Evolutionary conservation across 2,329 filamentous ascomycete genomes (phyloP).

Genomic region (Grosmannia clavigera): DNA sequence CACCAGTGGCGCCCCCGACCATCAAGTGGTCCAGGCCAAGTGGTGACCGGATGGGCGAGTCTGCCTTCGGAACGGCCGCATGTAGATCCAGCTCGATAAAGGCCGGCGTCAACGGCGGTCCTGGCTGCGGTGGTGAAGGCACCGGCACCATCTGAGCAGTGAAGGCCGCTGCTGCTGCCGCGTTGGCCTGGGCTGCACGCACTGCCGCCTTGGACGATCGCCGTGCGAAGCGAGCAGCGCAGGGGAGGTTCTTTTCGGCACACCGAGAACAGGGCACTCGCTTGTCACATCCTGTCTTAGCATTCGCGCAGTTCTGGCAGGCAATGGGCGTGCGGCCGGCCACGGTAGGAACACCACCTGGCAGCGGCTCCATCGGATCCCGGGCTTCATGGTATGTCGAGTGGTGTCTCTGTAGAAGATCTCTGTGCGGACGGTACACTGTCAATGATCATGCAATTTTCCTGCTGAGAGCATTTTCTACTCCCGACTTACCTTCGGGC

Average conservation of each 20-base stretch:
- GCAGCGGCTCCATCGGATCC: conserved; percentile 31
- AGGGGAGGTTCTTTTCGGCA: conserved; percentile 33
- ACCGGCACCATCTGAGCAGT: conserved; percentile 12
- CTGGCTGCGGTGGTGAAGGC: conserved; percentile 13
- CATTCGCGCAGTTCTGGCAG: conserved; percentile 35
- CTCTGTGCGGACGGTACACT: conserved; percentile 20
- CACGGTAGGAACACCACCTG: conserved; percentile 29
- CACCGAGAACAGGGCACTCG: conserved; percentile 35
- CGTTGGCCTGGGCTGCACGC: conserved; percentile 28
- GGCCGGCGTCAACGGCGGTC: conserved; percentile 19
- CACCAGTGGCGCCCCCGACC: background rate
- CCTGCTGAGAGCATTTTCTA: background rate
- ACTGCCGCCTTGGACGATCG: conserved; percentile 35
- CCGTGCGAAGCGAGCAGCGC: conserved; percentile 36
- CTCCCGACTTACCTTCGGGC: conserved; percentile 27
- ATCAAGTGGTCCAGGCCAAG: conserved; percentile 7
- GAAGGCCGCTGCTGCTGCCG: conserved; percentile 21
- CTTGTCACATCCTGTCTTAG: conserved; percentile 40
- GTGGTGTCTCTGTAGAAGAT: conserved; percentile 38
- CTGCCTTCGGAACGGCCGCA: conserved; percentile 11
- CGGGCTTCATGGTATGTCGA: conserved; percentile 37
- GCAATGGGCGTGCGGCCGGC: conserved; percentile 33
- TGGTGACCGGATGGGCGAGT: background rate
- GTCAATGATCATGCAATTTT: background rate
- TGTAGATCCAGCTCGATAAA: conserved; percentile 26